Base-by-base conservation (phyloP, 2,329 filamentous ascomycete genomes). In the Aureobasidium musti region DNA sequence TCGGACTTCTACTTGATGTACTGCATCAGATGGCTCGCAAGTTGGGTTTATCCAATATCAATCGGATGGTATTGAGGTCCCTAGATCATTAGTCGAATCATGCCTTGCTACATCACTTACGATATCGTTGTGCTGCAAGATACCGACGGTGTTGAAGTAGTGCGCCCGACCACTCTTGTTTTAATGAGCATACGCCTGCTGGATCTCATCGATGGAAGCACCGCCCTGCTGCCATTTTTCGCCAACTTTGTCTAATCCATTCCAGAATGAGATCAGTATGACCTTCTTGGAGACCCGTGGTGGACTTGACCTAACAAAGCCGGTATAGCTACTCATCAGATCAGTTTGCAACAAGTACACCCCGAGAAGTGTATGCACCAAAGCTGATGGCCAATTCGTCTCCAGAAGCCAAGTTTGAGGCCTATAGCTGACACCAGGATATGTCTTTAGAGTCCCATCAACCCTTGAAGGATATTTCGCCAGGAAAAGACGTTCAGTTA, bases 61-160 rank as follows among this genome's bases (percentile, higher is more conserved):
- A 85, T 88, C 0, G 84, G 85, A 71, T 88, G 86, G 70, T 79
- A 86, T 69, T 81, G 79, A 7, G 85, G 85, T 2, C 79, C 82
- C 63, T 66, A 30, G 3, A 5, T 14, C 11, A 10, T 17, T 3
- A 3, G 1, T 23, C n/a, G n/a, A 21, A 28, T 17, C 30, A 17
- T 17, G 4, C 3, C 19, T 35, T 21, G 26, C 2, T n/a, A 11
- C 3, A 3, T n/a, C 17, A 30, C 63, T 41, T 17, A 66, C 63
- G 67, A 87, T 85, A 71, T 87, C 85, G 69, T 87, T 87, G 71
- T 88, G 84, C 70, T 87, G 83, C 70, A 88, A 72, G 52, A 88
- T 84, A 0, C 85, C 85, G 11, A 81, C 84, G 0, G 83, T 87
- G 71, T 87, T 84, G 76, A 88, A 88, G 70, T 86, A 86, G 71